Evolutionary conservation across 2,329 filamentous ascomycete genomes (phyloP).

Genomic region (Xylaria sp.): DNA sequence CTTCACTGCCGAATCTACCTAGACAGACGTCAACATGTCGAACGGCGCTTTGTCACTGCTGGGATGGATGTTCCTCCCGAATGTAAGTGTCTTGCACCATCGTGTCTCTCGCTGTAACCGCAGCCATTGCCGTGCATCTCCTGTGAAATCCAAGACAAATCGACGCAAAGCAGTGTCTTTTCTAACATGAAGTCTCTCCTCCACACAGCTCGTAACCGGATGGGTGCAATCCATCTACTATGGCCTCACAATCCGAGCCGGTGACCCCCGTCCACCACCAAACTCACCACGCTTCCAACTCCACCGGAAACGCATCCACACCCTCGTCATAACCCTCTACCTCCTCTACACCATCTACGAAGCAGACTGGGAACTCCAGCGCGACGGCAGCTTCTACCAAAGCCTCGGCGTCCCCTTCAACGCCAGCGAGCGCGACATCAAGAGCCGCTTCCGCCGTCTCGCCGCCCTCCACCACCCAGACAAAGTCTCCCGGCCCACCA

Average conservation of each 20-base stretch:
- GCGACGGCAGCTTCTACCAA: constrained; percentile 70
- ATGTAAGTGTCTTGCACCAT: constrained; percentile 35
- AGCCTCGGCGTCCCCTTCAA: constrained; percentile 64
- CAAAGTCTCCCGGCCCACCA: constrained; percentile 52
- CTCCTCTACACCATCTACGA: constrained; percentile 91
- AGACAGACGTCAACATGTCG: constrained; percentile 38
- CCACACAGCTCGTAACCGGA: constrained; percentile 63
- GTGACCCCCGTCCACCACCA: constrained; percentile 70
- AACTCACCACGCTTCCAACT: constrained; percentile 62
- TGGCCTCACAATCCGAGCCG: constrained; percentile 80
- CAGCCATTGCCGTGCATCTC: not conserved
- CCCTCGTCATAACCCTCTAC: constrained; percentile 76
- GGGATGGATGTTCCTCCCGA: constrained; percentile 54
- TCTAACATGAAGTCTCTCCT: not conserved
- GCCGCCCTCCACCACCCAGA: constrained; percentile 74
- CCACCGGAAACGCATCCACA: constrained; percentile 78
- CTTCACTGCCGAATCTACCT: too few species aligned
- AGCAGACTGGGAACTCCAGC: constrained; percentile 73
- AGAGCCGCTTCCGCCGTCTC: constrained; percentile 77
- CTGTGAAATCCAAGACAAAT: not conserved
- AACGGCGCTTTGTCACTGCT: constrained; percentile 43
- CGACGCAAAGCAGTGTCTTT: not conserved
- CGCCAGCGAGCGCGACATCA: constrained; percentile 70
- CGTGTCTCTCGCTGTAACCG: not conserved
- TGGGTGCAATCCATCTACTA: constrained; percentile 81